A percentile compares a stretch with the other conserved stretches of the same genome.
phyloP scores from a whole-genome alignment of 2,329 filamentous ascomycete species.

The Elsinoe fawcettii region DNA sequence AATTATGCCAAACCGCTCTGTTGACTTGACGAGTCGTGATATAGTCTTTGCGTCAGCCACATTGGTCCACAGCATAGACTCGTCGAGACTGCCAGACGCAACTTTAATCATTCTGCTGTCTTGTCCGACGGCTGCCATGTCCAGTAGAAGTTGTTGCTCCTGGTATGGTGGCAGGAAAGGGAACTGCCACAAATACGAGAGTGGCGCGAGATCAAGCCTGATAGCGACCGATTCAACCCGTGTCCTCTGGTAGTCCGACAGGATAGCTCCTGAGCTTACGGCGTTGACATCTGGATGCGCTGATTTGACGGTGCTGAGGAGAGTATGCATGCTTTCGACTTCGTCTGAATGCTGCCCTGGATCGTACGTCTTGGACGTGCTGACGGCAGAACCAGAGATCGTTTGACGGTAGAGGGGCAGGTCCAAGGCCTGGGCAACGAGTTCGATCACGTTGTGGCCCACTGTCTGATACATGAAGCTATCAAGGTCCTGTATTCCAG shows the following conservation, averaged over 20 bases:
- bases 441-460: constrained; percentile 75
- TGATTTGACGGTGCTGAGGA: constrained; percentile 59
- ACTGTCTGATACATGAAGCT: constrained; percentile 99
- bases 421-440: constrained; percentile 70
- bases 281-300: constrained; percentile 76
- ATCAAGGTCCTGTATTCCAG: constrained; percentile 61
- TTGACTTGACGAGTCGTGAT: constrained; percentile 44
- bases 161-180: constrained; percentile 56
- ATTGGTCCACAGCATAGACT: constrained; percentile 70
- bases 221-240: constrained; percentile 85
- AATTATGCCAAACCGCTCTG: constrained; percentile 59
- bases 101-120: constrained; percentile 94
- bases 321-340: constrained; percentile 74
- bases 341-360: constrained; percentile 51
- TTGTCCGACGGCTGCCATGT: constrained; percentile 71
- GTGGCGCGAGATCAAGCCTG: constrained; percentile 71
- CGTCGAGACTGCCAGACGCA: constrained; percentile 79
- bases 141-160: constrained; percentile 55
- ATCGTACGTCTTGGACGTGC: constrained; percentile 64
- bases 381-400: constrained; percentile 64
- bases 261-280: constrained; percentile 80
- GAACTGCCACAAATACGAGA: constrained; percentile 91
- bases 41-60: constrained; percentile 53
- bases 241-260: constrained; percentile 93
- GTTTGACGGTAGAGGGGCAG: constrained; percentile 76